phyloP scores from a whole-genome alignment of 495 filamentous ascomycete genomes.

The Neurospora sp. region DNA sequence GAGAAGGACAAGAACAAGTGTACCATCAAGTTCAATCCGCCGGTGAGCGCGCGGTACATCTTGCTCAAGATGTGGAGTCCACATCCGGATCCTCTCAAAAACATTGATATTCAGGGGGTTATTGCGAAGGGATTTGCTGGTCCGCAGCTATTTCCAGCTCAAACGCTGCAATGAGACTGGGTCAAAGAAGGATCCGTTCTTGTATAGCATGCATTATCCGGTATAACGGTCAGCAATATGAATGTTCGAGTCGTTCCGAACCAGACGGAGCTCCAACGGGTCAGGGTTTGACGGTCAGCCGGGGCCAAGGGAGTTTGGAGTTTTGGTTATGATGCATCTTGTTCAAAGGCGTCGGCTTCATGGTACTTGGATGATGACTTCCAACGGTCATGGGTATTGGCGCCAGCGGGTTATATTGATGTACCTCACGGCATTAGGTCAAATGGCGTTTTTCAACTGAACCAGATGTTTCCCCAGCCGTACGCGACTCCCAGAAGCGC shows the following conservation, averaged over 20 bases:
- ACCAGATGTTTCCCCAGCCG: neutral
- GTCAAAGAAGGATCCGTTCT: neutral
- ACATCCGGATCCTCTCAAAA: conserved; percentile 40
- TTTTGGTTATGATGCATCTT: neutral
- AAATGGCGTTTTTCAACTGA: neutral
- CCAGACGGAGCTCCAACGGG: neutral
- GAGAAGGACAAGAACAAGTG: conserved; percentile 71
- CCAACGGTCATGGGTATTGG: neutral
- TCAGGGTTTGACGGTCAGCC: neutral
- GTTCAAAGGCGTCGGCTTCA: neutral
- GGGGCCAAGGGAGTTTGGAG: neutral
- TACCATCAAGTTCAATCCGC: conserved; percentile 80
- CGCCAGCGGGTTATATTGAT: neutral
- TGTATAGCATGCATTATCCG: neutral
- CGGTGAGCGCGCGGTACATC: conserved; percentile 72
- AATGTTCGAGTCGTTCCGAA: neutral
- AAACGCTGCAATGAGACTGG: neutral
- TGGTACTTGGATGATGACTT: neutral
- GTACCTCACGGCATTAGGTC: neutral
- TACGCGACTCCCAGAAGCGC: neutral
- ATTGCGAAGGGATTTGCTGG: conserved; percentile 73
- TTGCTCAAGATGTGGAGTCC: conserved; percentile 82
- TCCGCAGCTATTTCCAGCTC: conserved; percentile 57
- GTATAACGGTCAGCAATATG: neutral
- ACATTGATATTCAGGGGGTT: conserved; percentile 81